These are phyloP conservation scores for Diaporthe humulicola DNA, from an alignment of 2,329 filamentous ascomycete species.

Conservation along the genomic window DNA sequence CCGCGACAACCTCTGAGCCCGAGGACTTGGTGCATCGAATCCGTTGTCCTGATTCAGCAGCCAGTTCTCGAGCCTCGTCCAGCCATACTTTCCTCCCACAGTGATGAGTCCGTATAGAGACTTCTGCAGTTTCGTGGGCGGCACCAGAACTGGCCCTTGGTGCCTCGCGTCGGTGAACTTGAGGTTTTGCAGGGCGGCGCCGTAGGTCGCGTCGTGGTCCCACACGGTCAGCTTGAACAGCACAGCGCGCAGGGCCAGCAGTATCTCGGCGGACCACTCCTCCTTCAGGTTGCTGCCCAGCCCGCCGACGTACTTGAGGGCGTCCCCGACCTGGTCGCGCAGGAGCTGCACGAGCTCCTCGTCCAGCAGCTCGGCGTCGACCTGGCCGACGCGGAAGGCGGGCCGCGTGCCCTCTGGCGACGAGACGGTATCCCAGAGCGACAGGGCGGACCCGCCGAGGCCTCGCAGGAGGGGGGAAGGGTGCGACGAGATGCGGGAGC, in stretches of 20 bases:
- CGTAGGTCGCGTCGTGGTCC: constrained; percentile 97
- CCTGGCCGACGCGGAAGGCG: constrained; percentile 92
- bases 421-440: constrained; percentile 78
- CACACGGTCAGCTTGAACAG: constrained; percentile 97
- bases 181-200: constrained; percentile 91
- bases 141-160: constrained; percentile 70
- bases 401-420: constrained; percentile 85
- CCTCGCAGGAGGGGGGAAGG: constrained; percentile 68
- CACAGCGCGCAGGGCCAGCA: constrained; percentile 79
- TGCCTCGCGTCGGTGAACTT: constrained; percentile 88
- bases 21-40: constrained; percentile 71
- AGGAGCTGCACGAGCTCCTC: constrained; percentile 91
- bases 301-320: constrained; percentile 75
- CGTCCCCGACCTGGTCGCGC: constrained; percentile 88
- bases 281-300: constrained; percentile 75
- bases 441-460: constrained; percentile 67
- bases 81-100: constrained; percentile 88
- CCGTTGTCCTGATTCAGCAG: constrained; percentile 82
- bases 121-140: constrained; percentile 88
- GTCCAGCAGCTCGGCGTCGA: constrained; percentile 94
- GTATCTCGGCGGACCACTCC: constrained; percentile 89
- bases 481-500: constrained; percentile 63
- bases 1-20: constrained; percentile 70
- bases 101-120: constrained; percentile 85
- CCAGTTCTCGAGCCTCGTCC: constrained; percentile 93